phyloP scores from a whole-genome alignment of 2,329 filamentous ascomycete species.

The Paecilomyces sp. region DNA sequence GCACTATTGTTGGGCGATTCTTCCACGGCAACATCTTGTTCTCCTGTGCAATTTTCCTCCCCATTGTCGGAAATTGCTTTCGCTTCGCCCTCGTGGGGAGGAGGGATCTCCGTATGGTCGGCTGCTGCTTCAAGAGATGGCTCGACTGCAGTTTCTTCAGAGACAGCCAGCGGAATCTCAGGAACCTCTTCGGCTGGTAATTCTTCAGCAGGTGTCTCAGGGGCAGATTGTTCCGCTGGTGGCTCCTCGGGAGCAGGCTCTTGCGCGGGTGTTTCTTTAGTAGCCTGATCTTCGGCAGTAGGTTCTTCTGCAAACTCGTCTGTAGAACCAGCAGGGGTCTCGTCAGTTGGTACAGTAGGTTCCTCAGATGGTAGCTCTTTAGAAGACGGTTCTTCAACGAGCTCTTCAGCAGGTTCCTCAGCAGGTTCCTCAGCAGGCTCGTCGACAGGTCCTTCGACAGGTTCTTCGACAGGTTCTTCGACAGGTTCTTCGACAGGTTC shows the following conservation, averaged over 20 bases:
- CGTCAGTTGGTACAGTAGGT: constrained; percentile 2
- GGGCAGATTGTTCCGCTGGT: constrained; percentile 1
- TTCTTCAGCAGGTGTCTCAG: constrained; percentile 9
- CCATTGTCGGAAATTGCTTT: neutral
- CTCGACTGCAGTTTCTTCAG: constrained; percentile 12
- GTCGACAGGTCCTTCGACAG: neutral
- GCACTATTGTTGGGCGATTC: constrained; percentile 7
- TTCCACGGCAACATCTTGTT: constrained; percentile 5
- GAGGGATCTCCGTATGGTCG: neutral
- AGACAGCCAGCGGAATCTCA: constrained; percentile 1
- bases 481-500: constrained; percentile 2
- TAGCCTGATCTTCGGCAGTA: constrained; percentile 7
- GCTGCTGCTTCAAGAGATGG: constrained; percentile 2
- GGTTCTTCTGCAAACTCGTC: constrained; percentile 9
- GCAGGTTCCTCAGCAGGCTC: no score
- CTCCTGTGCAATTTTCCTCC: neutral
- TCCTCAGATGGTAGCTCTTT: constrained; percentile 11
- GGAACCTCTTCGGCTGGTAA: constrained; percentile 10
- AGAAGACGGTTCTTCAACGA: constrained; percentile 5
- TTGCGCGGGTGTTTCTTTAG: constrained; percentile 8
- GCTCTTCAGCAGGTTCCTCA: constrained; percentile 6
- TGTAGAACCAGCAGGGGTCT: constrained; percentile 1
- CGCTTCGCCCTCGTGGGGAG: neutral
- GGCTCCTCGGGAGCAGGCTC: constrained; percentile 9
- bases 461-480: constrained; percentile 6